These are phyloP conservation scores for Calocera cornea DNA, from an alignment of 768 basidiomycete genomes.

Conservation along the genomic window DNA sequence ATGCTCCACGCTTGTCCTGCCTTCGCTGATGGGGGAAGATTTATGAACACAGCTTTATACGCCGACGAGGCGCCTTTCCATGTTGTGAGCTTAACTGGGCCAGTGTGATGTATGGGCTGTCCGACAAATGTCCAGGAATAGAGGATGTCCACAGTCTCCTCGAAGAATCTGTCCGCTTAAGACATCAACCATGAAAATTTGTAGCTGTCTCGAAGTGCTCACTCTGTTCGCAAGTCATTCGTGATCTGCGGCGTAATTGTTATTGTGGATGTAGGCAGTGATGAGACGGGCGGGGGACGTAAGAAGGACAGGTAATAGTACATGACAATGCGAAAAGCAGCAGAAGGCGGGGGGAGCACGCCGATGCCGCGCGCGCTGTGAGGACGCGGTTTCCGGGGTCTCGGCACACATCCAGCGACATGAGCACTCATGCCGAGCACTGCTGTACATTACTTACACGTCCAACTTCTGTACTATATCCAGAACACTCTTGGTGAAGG, in stretches of 20 bases:
- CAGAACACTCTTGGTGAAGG: not conserved
- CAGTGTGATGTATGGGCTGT: slow-evolving; percentile 7
- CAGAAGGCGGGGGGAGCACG: too few relatives aligned
- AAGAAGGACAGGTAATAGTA: slow-evolving; percentile 84
- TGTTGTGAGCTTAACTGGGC: slow-evolving; percentile 50
- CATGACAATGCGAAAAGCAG: slow-evolving; percentile 31
- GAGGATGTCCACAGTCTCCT: slow-evolving; percentile 46
- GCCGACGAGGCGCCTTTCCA: slow-evolving; percentile 47
- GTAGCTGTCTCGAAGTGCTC: slow-evolving; percentile 9
- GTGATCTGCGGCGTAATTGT: slow-evolving; percentile 70
- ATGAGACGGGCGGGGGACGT: slow-evolving; percentile 56
- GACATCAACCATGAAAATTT: not conserved
- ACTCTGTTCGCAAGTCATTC: slow-evolving; percentile 81
- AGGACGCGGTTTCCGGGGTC: not conserved
- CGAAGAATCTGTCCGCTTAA: slow-evolving; percentile 27
- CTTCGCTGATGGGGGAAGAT: slow-evolving; percentile 40
- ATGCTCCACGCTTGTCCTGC: slow-evolving; percentile 55
- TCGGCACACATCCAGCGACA: not conserved
- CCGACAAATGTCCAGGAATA: slow-evolving; percentile 44
- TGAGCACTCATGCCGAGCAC: not conserved
- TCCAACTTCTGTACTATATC: not conserved
- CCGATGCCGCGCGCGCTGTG: too few relatives aligned
- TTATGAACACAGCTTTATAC: slow-evolving; percentile 63
- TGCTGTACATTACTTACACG: not conserved
- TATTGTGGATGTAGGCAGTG: slow-evolving; percentile 29